Conservation (phyloP, 1,139 yeast genomes). For the Blastobotrys niveus region DNA sequence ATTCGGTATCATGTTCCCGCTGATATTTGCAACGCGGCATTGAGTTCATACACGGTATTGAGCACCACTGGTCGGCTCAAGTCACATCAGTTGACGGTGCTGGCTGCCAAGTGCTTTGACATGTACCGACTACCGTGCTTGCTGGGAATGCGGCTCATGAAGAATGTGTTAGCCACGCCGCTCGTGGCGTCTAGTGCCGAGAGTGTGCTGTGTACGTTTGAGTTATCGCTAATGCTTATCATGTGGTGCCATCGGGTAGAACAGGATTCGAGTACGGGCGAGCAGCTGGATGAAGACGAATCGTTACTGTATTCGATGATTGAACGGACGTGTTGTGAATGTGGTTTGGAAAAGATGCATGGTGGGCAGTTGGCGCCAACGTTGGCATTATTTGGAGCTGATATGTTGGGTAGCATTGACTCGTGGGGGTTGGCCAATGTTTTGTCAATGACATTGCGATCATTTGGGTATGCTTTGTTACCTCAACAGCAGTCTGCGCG, state of each 20-base stretch:
- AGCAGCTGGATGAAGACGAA: conserved; percentile 22
- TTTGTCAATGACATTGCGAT: conserved; percentile 26
- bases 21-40: conserved; percentile 26
- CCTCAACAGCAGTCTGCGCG: conserved; percentile 15
- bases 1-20: conserved; percentile 28
- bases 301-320: conserved; percentile 22
- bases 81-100: conserved; percentile 20
- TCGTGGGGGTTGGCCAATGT: conserved; percentile 31
- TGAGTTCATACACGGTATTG: conserved; percentile 19
- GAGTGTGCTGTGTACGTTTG: conserved; percentile 26
- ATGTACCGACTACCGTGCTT: conserved; percentile 23
- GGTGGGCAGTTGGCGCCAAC: conserved; percentile 27
- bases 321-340: conserved; percentile 24
- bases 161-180: conserved; percentile 24
- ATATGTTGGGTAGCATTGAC: conserved; percentile 26
- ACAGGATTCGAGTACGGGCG: conserved; percentile 19
- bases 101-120: conserved; percentile 27
- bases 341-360: conserved; percentile 25
- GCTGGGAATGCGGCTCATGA: conserved; percentile 24
- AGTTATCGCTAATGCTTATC: conserved; percentile 27
- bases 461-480: conserved; percentile 25
- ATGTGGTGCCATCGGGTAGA: conserved; percentile 34
- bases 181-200: conserved; percentile 23
- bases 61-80: conserved; percentile 21
- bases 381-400: conserved; percentile 29